These are phyloP conservation scores for Phaffomyces opuntiae DNA, from an alignment of 805 yeast species.

Conservation along the genomic window DNA sequence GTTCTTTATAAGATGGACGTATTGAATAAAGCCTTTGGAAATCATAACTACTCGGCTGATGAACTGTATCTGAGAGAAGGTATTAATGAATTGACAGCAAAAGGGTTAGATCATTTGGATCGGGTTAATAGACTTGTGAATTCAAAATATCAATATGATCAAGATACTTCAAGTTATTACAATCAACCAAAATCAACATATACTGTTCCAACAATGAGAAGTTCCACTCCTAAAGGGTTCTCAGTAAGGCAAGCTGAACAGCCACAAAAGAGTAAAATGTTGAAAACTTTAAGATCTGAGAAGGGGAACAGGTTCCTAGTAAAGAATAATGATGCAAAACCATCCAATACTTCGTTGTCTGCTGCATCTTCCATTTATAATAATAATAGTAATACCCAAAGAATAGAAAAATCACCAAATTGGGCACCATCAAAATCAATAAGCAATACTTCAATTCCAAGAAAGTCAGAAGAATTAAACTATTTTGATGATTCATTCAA, in stretches of 20 bases:
- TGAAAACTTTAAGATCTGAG: conserved; percentile 28
- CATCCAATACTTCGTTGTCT: not conserved
- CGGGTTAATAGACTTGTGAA: conserved; percentile 22
- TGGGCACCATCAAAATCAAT: conserved; percentile 20
- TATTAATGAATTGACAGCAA: conserved; percentile 16
- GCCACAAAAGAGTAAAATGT: conserved; percentile 20
- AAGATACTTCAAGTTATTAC: conserved; percentile 2
- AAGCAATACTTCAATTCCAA: not conserved
- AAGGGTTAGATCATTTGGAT: conserved; percentile 32
- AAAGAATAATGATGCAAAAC: conserved; percentile 6
- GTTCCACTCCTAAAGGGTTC: conserved; percentile 19
- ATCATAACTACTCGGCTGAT: conserved; percentile 33
- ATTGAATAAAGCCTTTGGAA: conserved; percentile 36
- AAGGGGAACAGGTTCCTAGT: conserved; percentile 13
- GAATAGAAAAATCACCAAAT: conserved; percentile 3
- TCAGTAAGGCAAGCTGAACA: conserved; percentile 15
- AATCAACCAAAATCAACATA: conserved; percentile 4
- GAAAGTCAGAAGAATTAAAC: conserved; percentile 13
- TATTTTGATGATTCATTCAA: conserved; percentile 21
- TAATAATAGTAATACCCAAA: too few species aligned
- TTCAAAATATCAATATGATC: not conserved
- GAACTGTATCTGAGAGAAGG: conserved; percentile 34
- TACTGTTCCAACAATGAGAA: conserved; percentile 19
- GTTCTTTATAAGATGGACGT: conserved; percentile 48
- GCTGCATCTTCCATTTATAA: not conserved